Percentiles rank a stretch among this genome's conserved stretches.
These are phyloP conservation scores for Pythium vanterpoolii DNA, from an alignment of 352 stramenopile genomes.

Conservation along the genomic window DNA sequence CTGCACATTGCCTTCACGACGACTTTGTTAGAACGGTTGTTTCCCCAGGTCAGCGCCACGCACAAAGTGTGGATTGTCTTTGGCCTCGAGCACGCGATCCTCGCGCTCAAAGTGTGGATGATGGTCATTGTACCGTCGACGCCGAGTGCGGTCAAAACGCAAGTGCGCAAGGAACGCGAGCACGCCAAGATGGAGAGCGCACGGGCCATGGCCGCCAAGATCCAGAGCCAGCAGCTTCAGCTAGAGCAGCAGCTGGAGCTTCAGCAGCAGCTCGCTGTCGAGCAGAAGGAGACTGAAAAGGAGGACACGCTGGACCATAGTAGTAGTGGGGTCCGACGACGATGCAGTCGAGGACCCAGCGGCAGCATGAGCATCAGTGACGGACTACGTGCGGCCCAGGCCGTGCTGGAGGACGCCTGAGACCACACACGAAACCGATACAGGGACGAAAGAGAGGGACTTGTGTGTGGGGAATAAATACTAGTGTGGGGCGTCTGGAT, in stretches of 20 bases:
- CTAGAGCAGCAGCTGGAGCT: no score
- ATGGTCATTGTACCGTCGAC: constrained; percentile 54
- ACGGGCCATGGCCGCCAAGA: constrained; percentile 45
- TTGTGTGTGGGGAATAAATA: constrained; percentile 11
- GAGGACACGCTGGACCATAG: neutral
- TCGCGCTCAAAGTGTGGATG: constrained; percentile 67
- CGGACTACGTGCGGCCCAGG: constrained; percentile 5
- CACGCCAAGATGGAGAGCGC: constrained; percentile 71
- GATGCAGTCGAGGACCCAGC: constrained; percentile 6
- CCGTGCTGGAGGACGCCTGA: constrained; percentile 11
- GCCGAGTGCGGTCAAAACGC: constrained; percentile 43
- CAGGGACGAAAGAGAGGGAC: neutral
- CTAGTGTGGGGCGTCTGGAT: neutral
- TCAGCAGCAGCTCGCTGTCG: no score
- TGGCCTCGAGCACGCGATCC: constrained; percentile 59
- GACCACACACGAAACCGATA: neutral
- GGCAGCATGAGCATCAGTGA: neutral
- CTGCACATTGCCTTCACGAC: constrained; percentile 90
- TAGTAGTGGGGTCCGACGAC: neutral
- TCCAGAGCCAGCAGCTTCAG: constrained; percentile 27
- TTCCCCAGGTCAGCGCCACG: constrained; percentile 28
- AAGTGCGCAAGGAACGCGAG: constrained; percentile 52
- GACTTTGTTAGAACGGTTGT: constrained; percentile 52
- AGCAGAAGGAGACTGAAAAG: neutral
- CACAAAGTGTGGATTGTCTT: constrained; percentile 84